Percentiles rank a stretch among this genome's conserved stretches.
These are phyloP conservation scores for Protea cynaroides DNA, from an alignment of 164 flowering plant species.

Conservation along the genomic window DNA sequence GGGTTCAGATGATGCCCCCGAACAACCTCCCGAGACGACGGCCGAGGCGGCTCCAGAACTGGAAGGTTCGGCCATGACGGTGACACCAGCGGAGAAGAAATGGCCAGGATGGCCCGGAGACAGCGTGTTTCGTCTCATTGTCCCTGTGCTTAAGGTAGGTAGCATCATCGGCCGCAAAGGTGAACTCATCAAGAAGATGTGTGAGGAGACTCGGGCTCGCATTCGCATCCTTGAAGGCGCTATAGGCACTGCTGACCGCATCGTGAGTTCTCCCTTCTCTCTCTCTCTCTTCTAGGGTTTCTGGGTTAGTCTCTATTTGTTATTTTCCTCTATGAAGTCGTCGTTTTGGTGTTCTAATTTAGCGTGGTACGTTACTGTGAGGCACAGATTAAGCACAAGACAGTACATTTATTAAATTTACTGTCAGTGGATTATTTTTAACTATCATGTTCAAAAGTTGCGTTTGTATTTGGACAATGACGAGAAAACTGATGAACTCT, in stretches of 20 bases:
- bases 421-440: too few relatives aligned
- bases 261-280: slow-evolving; percentile 37
- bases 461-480: too few relatives aligned
- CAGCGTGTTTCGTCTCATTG: slow-evolving; percentile 68
- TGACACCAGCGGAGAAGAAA: slow-evolving; percentile 15
- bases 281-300: neutral
- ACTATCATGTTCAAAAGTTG: too few relatives aligned
- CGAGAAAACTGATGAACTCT: too few relatives aligned
- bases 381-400: too few relatives aligned
- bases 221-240: slow-evolving; percentile 84
- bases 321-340: too few relatives aligned
- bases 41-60: neutral
- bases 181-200: slow-evolving; percentile 83
- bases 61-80: neutral
- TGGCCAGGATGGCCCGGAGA: slow-evolving; percentile 99
- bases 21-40: neutral
- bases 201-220: slow-evolving; percentile 85
- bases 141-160: slow-evolving; percentile 82
- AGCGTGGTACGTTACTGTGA: too few relatives aligned
- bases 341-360: too few relatives aligned
- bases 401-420: too few relatives aligned
- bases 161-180: slow-evolving; percentile 93
- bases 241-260: slow-evolving; percentile 59
- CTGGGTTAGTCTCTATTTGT: neutral
- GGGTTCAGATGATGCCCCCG: neutral